These are phyloP conservation scores for Citrus glauca DNA, from an alignment of 345 rosid genomes.

Conservation along the genomic window DNA sequence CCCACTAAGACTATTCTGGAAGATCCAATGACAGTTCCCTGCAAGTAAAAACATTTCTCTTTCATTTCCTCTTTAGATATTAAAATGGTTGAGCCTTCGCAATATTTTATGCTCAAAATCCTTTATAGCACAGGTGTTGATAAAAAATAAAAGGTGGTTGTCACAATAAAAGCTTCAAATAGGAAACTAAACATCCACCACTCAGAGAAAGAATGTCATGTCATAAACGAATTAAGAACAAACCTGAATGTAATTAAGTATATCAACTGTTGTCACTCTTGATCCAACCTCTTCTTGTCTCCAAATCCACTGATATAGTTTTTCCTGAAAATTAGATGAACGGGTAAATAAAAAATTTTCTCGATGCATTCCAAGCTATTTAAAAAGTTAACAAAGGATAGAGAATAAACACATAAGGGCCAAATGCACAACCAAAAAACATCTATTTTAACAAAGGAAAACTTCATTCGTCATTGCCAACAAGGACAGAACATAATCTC, in stretches of 20 bases:
- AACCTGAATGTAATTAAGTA: constrained; percentile 73
- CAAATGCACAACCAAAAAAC: not conserved
- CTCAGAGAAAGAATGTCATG: not conserved
- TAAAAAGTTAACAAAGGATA: not conserved
- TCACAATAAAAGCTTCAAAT: too few species aligned
- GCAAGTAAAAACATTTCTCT: constrained; percentile 55
- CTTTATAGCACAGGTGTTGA: constrained; percentile 77
- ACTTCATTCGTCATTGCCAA: not conserved
- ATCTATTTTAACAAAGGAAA: not conserved
- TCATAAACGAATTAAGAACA: not conserved
- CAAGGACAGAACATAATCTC: not conserved
- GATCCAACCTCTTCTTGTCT: constrained; percentile 86
- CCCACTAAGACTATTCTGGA: constrained; percentile 86
- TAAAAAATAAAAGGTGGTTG: constrained; percentile 24
- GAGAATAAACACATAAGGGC: not conserved
- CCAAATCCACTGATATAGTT: constrained; percentile 80
- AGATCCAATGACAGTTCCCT: constrained; percentile 51
- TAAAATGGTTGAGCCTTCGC: constrained; percentile 80
- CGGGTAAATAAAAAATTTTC: not conserved
- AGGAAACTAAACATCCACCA: not conserved
- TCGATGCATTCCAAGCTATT: constrained; percentile 1
- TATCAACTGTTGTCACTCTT: constrained; percentile 63
- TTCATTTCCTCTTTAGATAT: constrained; percentile 79
- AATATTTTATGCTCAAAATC: constrained; percentile 84
- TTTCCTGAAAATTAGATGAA: constrained; percentile 57